Conservation (phyloP, 83 land plant genomes). For the Thuja plicata region DNA sequence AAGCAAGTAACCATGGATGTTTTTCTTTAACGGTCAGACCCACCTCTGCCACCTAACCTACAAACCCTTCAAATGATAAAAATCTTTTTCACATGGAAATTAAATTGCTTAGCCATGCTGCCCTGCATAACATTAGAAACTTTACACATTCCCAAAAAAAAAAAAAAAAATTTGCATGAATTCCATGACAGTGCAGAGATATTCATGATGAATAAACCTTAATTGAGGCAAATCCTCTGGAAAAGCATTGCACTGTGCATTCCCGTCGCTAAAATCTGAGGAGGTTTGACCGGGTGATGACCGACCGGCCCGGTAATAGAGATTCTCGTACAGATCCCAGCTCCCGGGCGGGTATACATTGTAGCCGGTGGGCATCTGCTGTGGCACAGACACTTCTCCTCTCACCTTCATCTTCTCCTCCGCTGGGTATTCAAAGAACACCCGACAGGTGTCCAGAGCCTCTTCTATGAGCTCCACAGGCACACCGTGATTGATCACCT, state of each 20-base stretch:
- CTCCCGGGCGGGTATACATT: constrained; percentile 25
- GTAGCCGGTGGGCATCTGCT: constrained; percentile 26
- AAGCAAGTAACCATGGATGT: too few relatives aligned
- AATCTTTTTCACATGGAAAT: too few relatives aligned
- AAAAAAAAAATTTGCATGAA: too few relatives aligned
- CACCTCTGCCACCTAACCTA: too few relatives aligned
- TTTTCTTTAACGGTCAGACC: too few relatives aligned
- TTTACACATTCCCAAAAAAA: too few relatives aligned
- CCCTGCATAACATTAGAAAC: too few relatives aligned
- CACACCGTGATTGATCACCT: constrained; percentile 39
- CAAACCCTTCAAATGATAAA: too few relatives aligned
- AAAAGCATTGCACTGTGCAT: not conserved
- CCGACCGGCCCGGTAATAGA: constrained; percentile 13
- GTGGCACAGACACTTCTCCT: constrained; percentile 13
- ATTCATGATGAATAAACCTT: not conserved
- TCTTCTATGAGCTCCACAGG: constrained; percentile 23
- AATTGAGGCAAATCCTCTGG: not conserved
- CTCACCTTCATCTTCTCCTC: constrained; percentile 33
- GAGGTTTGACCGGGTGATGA: not conserved
- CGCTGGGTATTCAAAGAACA: constrained; percentile 21
- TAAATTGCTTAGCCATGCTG: too few relatives aligned
- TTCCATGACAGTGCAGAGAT: too few relatives aligned
- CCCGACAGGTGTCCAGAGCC: constrained; percentile 24
- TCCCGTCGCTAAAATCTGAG: not conserved
- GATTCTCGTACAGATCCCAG: constrained; percentile 24